Percentiles rank a stretch among this genome's conserved stretches.
Evolutionary conservation across 2,329 filamentous ascomycete species (phyloP).

Genomic region (Pseudogymnoascus sp.): DNA sequence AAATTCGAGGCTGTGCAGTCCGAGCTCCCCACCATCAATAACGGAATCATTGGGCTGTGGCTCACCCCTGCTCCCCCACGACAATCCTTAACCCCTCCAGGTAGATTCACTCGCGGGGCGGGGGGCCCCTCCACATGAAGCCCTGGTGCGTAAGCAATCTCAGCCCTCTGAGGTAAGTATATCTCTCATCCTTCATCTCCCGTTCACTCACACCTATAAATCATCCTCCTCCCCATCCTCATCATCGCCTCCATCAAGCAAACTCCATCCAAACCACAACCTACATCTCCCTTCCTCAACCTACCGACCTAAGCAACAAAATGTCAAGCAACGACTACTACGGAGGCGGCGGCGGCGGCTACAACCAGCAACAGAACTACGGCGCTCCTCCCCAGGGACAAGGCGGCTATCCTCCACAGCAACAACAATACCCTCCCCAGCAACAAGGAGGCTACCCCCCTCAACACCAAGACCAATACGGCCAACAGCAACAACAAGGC

Average conservation of each 20-base stretch:
- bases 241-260: slow-evolving; percentile 11
- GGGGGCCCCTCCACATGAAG: slow-evolving; percentile 6
- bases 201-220: slow-evolving; percentile 1
- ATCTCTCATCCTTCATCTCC: slow-evolving; percentile 5
- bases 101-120: neutral
- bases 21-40: neutral
- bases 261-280: neutral
- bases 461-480: slow-evolving; percentile 7
- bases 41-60: slow-evolving; percentile 7
- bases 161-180: slow-evolving; percentile 5
- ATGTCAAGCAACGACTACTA: slow-evolving; percentile 28
- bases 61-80: neutral
- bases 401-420: slow-evolving; percentile 16
- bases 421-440: slow-evolving; percentile 13
- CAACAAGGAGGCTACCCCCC: slow-evolving; percentile 13
- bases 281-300: neutral
- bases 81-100: slow-evolving; percentile 8
- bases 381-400: slow-evolving; percentile 17
- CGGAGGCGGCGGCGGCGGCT: slow-evolving; percentile 15
- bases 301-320: slow-evolving; percentile 5
- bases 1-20: slow-evolving; percentile 6
- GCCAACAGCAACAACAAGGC: slow-evolving; percentile 5
- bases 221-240: neutral
- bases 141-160: slow-evolving; percentile 7
- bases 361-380: slow-evolving; percentile 17